Evolutionary conservation across 2,329 filamentous ascomycete genomes (phyloP), one percentile per base, ranked within the genome.

Genomic region (Clarireedia monteithiana): DNA sequence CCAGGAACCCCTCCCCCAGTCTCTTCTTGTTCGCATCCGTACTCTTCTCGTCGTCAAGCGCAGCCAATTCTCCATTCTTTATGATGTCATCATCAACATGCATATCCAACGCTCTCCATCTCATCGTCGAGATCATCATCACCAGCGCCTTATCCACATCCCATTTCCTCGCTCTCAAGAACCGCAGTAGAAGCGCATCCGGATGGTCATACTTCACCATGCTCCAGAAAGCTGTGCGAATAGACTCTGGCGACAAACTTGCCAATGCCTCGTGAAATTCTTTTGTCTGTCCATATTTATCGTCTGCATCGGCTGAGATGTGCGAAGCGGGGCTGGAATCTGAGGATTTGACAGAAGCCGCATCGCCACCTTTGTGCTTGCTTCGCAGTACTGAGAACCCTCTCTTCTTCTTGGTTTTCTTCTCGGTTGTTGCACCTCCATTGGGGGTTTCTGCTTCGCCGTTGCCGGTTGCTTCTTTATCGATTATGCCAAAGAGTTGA

Each of bases 131-230:
- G 45, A 99, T 81, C 70, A 96, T 75, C 94, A 99, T 99, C 62
- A 96, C 81, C 26, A 97, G 78, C 4, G 94, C 94, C 69, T 90
- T 91, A 51, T 96, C 86, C 17, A 96, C 84, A 68, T 99, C 90
- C 94, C 94, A 99, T 73, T 95, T 95, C 47, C 91, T 80, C n/a
- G 91, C 91, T 51, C 91, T 80, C 56, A 96, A 75, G 71, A 95
- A 96, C 44, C 91, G 84, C 56, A 96, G 74, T 15, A 92, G 74
- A 17, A 95, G 75, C 2, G 86, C 87, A 72, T 99, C 94, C 0
- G 94, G 94, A 68, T 97, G 84, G 68, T 99, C 94, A 66, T 94
- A 86, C 75, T 97, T 99, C 57, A 92, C 82, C 90, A 96, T 95
- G 63, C 76, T 81, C 94, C 94, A 97, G 68, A 97, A 88, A 0